These are phyloP conservation scores for Mucor plumbeus DNA, from an alignment of 371 early-diverging fungal genomes.

Conservation along the genomic window DNA sequence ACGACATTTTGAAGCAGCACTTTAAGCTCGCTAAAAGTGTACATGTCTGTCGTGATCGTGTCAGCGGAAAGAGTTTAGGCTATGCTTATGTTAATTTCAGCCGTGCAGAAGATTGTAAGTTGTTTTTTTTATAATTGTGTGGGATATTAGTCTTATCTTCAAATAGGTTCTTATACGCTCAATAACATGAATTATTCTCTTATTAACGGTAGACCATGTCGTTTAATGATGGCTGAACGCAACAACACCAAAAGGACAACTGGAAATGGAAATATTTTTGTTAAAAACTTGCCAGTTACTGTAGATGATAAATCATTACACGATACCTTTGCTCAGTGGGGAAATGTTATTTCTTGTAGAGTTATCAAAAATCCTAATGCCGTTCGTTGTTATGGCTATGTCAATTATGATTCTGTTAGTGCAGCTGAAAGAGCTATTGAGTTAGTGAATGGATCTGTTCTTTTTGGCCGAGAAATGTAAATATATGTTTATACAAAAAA, in stretches of 20 bases:
- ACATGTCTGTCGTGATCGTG: conserved; percentile 96
- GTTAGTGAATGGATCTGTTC: conserved; percentile 93
- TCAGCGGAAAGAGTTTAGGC: conserved; percentile 93
- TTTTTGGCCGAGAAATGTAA: conserved; percentile 92
- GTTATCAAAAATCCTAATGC: conserved; percentile 77
- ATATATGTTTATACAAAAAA: neutral
- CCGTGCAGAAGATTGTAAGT: conserved; percentile 69
- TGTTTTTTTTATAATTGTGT: neutral
- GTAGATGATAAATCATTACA: conserved; percentile 96
- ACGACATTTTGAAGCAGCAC: conserved; percentile 91
- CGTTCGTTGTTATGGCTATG: conserved; percentile 97
- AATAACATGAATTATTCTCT: conserved; percentile 90
- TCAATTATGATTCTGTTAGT: conserved; percentile 96
- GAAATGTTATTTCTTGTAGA: conserved; percentile 98
- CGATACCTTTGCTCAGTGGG: conserved; percentile 99
- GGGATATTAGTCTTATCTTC: neutral
- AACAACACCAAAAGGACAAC: conserved; percentile 88
- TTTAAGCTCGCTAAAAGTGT: conserved; percentile 91
- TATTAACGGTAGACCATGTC: conserved; percentile 92
- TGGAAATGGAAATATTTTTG: conserved; percentile 97
- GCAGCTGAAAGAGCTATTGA: conserved; percentile 96
- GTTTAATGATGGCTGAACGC: conserved; percentile 98
- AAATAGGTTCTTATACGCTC: conserved; percentile 82
- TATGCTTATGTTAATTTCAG: conserved; percentile 97
- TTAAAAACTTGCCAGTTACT: conserved; percentile 96